A percentile compares a stretch with the other conserved stretches of the same genome.
Evolutionary conservation across 2,329 filamentous ascomycete species (phyloP).

Genomic region (Apiospora hydei): DNA sequence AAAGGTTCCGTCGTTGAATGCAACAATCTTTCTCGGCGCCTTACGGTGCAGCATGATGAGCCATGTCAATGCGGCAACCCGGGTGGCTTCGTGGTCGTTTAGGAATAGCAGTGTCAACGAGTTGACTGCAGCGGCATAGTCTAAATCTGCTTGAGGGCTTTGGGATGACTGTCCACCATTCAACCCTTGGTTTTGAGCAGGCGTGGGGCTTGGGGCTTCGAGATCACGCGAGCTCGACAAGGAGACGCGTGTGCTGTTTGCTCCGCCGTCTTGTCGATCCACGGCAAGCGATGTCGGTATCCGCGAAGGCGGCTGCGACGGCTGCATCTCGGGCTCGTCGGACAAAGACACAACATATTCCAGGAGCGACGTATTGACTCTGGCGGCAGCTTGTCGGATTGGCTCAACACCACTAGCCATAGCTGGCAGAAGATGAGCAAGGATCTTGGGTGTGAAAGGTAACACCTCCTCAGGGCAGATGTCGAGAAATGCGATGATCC

Average conservation of each 20-base stretch:
- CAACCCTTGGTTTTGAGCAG: slow-evolving; percentile 56
- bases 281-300: slow-evolving; percentile 48
- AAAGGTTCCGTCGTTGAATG: slow-evolving; percentile 97
- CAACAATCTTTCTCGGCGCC: slow-evolving; percentile 89
- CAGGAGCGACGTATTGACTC: slow-evolving; percentile 90
- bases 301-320: slow-evolving; percentile 47
- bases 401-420: slow-evolving; percentile 92
- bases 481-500: slow-evolving; percentile 96
- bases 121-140: slow-evolving; percentile 94
- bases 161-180: slow-evolving; percentile 46
- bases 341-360: slow-evolving; percentile 93
- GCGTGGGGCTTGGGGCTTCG: slow-evolving; percentile 60
- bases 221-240: slow-evolving; percentile 61
- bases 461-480: slow-evolving; percentile 97
- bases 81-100: slow-evolving; percentile 95
- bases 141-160: slow-evolving; percentile 73
- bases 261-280: slow-evolving; percentile 53
- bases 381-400: slow-evolving; percentile 85
- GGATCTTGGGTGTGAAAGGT: slow-evolving; percentile 88
- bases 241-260: slow-evolving; percentile 58
- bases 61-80: slow-evolving; percentile 93
- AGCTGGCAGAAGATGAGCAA: slow-evolving; percentile 90
- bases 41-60: slow-evolving; percentile 97
- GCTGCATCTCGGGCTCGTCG: slow-evolving; percentile 64
- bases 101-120: slow-evolving; percentile 92